These are phyloP conservation scores for Orbilia javanica DNA, from an alignment of 2,329 filamentous ascomycete species.

Conservation along the genomic window DNA sequence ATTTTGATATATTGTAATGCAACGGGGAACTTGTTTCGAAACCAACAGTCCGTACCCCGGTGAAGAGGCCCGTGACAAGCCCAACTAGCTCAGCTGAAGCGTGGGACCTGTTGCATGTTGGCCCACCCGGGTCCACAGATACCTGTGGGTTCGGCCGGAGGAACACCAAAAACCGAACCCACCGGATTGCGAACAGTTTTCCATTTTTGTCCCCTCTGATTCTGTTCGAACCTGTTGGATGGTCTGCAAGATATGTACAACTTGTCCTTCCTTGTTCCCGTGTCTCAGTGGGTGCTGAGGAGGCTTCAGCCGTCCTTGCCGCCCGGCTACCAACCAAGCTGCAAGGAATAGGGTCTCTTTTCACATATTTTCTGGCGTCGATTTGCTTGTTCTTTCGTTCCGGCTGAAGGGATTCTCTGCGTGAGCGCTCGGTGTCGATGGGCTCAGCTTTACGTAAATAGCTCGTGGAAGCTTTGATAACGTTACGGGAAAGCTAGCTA, in stretches of 20 bases:
- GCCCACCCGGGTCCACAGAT: conserved; percentile 13
- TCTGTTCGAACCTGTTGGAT: conserved; percentile 53
- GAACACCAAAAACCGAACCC: background rate
- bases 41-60: conserved; percentile 16
- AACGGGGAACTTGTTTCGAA: conserved; percentile 39
- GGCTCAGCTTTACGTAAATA: conserved; percentile 43
- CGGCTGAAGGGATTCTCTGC: conserved; percentile 34
- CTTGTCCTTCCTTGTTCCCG: conserved; percentile 51
- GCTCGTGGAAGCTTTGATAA: conserved; percentile 28
- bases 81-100: conserved; percentile 9
- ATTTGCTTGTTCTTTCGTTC: conserved; percentile 5
- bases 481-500: conserved; percentile 33
- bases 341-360: conserved; percentile 11
- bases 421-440: conserved; percentile 18
- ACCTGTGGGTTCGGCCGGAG: conserved; percentile 27
- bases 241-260: conserved; percentile 32
- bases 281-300: conserved; percentile 55
- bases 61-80: conserved; percentile 21
- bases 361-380: background rate
- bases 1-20: background rate
- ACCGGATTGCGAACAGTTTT: conserved; percentile 4
- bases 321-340: conserved; percentile 21
- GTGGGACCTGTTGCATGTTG: background rate
- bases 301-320: conserved; percentile 58
- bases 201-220: conserved; percentile 24